A percentile compares a stretch with the other conserved stretches of the same genome.
Evolutionary conservation across 139 green algal species (phyloP).

Genomic region (Volvox africanus): DNA sequence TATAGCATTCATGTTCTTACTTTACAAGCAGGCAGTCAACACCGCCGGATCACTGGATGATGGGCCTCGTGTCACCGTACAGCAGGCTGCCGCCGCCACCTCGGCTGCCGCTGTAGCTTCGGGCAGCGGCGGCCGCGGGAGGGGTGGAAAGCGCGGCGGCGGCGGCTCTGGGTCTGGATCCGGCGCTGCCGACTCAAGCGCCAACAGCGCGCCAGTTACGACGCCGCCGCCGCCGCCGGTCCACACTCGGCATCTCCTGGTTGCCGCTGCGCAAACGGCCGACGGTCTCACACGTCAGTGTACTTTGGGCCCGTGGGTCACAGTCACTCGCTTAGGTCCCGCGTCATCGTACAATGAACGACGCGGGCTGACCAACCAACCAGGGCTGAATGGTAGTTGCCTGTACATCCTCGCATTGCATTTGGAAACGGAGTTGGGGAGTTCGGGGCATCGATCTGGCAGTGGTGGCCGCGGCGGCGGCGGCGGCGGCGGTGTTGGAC

Average conservation of each 20-base stretch:
- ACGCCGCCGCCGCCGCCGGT: not conserved
- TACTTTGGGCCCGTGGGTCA: constrained; percentile 32
- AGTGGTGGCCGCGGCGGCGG: not conserved
- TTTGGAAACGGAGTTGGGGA: not conserved
- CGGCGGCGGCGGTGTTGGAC: too few relatives aligned
- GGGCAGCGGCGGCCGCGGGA: not conserved
- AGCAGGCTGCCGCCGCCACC: not conserved
- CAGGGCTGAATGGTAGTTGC: not conserved
- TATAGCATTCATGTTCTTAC: too few relatives aligned
- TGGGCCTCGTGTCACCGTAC: not conserved
- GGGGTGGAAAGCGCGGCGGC: not conserved
- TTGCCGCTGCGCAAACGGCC: not conserved
- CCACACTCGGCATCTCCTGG: constrained; percentile 15
- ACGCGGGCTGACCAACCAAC: constrained; percentile 8
- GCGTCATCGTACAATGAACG: constrained; percentile 5
- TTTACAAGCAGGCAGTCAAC: not conserved
- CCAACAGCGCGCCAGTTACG: not conserved
- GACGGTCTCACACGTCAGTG: not conserved
- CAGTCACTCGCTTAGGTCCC: constrained; percentile 8
- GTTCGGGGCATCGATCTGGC: not conserved
- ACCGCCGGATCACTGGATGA: not conserved
- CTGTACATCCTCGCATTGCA: not conserved
- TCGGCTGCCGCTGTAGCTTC: not conserved
- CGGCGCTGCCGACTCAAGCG: not conserved
- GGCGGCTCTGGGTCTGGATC: not conserved